Evolutionary conservation across 805 yeast species (phyloP).

Genomic region (Lipomyces kockii): DNA sequence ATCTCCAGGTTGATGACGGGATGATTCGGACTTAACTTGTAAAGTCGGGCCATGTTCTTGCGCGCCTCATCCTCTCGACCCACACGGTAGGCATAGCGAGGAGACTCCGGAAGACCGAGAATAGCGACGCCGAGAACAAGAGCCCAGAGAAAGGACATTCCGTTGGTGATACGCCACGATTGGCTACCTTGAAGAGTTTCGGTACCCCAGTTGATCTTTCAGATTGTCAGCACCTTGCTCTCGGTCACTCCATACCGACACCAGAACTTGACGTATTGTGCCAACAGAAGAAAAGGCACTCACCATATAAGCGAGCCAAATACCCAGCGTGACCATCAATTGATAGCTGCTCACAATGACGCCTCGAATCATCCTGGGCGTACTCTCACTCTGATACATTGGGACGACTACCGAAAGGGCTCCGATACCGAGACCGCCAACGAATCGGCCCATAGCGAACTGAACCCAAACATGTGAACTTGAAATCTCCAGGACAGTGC

Average conservation of each 20-base stretch:
- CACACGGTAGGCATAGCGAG: conserved; percentile 38
- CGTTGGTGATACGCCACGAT: conserved; percentile 49
- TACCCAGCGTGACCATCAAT: conserved; percentile 49
- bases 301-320: conserved; percentile 42
- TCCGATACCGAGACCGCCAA: conserved; percentile 80
- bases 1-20: background rate
- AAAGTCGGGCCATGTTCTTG: conserved; percentile 44
- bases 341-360: conserved; percentile 76
- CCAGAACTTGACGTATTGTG: background rate
- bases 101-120: conserved; percentile 62
- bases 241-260: background rate
- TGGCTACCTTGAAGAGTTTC: conserved; percentile 23
- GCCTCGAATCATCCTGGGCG: conserved; percentile 80
- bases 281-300: background rate
- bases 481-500: conserved; percentile 71
- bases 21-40: conserved; percentile 2
- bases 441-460: conserved; percentile 42
- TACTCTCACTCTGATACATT: conserved; percentile 75
- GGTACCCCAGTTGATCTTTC: conserved; percentile 38
- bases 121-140: conserved; percentile 49
- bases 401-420: conserved; percentile 77
- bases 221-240: background rate
- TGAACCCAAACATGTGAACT: background rate
- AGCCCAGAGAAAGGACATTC: conserved; percentile 70
- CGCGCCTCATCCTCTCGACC: conserved; percentile 1